Conservation (phyloP, 306 rosid genomes). For the Sechiopsis laciniata region DNA sequence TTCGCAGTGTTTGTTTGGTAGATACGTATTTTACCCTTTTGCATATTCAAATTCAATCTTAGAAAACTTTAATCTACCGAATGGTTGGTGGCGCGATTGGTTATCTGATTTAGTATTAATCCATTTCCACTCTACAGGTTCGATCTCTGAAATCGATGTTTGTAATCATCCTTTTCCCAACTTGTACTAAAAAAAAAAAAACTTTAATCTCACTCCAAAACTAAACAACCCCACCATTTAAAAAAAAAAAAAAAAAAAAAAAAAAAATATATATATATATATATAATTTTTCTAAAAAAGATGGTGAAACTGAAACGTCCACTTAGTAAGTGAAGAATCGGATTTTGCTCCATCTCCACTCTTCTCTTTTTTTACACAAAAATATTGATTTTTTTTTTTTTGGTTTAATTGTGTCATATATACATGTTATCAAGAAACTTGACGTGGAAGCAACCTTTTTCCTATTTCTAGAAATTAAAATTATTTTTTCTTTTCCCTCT, state of each 20-base stretch:
- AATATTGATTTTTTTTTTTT: not conserved
- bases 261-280: no score
- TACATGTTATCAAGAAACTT: slow-evolving; percentile 11
- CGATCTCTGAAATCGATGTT: no score
- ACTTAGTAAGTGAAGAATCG: not conserved
- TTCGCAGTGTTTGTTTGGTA: slow-evolving; percentile 2
- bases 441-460: slow-evolving; percentile 23
- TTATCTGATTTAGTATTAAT: no score
- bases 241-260: no score
- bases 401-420: slow-evolving; percentile 1
- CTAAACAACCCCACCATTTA: not conserved
- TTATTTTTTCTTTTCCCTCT: not conserved
- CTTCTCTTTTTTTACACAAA: not conserved
- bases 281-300: not conserved
- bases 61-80: slow-evolving; percentile 17
- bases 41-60: not conserved
- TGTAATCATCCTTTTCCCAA: no score
- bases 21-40: slow-evolving; percentile 8
- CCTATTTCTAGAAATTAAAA: slow-evolving; percentile 17
- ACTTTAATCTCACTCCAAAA: slow-evolving; percentile 13
- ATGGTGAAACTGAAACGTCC: slow-evolving; percentile 5
- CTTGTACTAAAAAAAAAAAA: no score
- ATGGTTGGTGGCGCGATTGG: no score
- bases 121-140: no score
- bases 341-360: slow-evolving; percentile 21